phyloP scores from a whole-genome alignment of 305 asterid species.

The Petunia hybrid region DNA sequence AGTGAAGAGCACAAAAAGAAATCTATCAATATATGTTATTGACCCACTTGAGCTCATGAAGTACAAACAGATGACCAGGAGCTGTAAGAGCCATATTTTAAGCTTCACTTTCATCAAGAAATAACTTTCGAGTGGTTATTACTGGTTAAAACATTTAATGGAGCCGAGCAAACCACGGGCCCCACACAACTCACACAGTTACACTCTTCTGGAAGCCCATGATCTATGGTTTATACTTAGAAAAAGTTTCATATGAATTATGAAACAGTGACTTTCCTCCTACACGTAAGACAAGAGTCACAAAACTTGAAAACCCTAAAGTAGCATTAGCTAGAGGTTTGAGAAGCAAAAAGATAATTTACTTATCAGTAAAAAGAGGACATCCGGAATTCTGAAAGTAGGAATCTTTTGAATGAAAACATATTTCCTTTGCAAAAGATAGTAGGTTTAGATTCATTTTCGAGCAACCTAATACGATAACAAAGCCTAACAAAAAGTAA shows the following conservation, averaged over 20 bases:
- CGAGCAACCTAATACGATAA: neutral
- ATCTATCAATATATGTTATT: neutral
- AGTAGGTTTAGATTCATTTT: slow-evolving; percentile 16
- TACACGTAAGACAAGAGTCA: neutral
- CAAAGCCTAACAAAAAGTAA: neutral
- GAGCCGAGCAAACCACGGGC: neutral
- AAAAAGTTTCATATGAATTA: neutral
- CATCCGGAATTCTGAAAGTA: neutral
- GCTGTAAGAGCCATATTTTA: neutral
- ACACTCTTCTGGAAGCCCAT: neutral
- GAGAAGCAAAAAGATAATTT: neutral
- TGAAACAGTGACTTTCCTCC: neutral
- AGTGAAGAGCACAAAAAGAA: neutral
- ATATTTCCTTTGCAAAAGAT: neutral
- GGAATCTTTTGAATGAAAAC: neutral
- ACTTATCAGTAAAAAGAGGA: neutral
- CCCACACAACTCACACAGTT: neutral
- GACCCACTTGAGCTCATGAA: neutral
- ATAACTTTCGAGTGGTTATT: neutral
- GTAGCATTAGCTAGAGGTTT: neutral
- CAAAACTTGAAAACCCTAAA: neutral
- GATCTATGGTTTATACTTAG: neutral
- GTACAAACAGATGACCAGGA: neutral
- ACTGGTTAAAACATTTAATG: too few species aligned
- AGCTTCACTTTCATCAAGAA: neutral